phyloP scores from a whole-genome alignment of 75 land plant genomes.

The Ceratopteris richardii region DNA sequence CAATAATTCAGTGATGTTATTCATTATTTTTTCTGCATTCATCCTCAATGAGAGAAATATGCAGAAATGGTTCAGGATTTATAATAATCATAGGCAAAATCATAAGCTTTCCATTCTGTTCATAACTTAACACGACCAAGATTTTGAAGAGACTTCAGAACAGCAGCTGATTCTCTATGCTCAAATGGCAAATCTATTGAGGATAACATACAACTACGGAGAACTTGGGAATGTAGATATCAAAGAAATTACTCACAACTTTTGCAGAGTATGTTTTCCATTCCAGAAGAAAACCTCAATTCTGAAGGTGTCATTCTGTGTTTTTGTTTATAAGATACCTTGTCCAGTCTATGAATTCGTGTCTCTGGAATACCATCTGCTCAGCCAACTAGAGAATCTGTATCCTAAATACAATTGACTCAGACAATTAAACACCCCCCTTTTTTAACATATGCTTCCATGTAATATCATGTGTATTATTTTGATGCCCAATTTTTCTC shows the following conservation, averaged over 20 bases:
- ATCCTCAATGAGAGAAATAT: no score
- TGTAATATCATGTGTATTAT: no score
- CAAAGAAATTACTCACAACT: constrained; percentile 65
- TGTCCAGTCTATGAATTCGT: no score
- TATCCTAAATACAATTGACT: no score
- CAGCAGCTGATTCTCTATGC: constrained; percentile 74
- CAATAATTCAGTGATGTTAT: no score
- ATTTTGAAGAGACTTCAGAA: constrained; percentile 62
- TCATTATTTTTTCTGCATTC: background rate
- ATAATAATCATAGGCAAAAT: constrained; percentile 1
- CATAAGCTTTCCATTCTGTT: background rate
- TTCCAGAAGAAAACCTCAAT: background rate
- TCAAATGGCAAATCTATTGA: constrained; percentile 90
- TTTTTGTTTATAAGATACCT: no score
- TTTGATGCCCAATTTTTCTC: no score
- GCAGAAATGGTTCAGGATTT: no score
- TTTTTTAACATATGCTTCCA: no score
- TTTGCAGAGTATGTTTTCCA: constrained; percentile 59
- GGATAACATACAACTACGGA: constrained; percentile 37
- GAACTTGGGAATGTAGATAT: constrained; percentile 41
- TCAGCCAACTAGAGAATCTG: no score
- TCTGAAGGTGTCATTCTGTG: background rate
- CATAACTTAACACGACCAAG: constrained; percentile 19
- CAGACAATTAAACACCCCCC: no score
- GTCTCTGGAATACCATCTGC: no score